These are phyloP conservation scores for Novakomyces olei DNA, from an alignment of 805 yeast genomes.

Conservation along the genomic window DNA sequence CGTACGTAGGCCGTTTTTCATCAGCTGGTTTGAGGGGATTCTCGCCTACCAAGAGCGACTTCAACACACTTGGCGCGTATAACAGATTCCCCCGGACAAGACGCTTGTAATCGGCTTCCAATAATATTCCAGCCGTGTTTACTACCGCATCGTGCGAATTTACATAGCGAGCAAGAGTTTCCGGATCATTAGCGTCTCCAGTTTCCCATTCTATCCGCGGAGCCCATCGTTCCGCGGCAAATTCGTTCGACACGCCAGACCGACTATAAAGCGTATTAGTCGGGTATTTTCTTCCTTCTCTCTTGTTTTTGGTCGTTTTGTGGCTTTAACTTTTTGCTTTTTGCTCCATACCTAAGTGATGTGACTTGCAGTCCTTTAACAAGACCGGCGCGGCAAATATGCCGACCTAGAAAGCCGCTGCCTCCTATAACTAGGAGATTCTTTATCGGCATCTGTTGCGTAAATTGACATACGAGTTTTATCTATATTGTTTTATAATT, in stretches of 20 bases:
- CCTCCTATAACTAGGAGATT: conserved; percentile 3
- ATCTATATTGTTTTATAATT: no score
- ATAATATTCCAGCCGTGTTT: conserved; percentile 1
- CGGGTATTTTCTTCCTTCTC: not conserved
- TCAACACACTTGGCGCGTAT: not conserved
- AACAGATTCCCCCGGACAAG: not conserved
- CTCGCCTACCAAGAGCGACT: no score
- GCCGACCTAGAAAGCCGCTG: conserved; percentile 2
- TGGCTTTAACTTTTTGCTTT: not conserved
- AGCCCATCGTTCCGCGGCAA: conserved; percentile 2
- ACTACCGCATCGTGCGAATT: not conserved
- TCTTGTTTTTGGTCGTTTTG: not conserved
- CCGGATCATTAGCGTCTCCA: conserved; percentile 1
- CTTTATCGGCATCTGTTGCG: no score
- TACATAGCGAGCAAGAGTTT: not conserved
- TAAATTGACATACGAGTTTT: no score
- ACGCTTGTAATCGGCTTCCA: conserved; percentile 4
- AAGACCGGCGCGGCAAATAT: conserved; percentile 1
- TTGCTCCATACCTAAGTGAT: not conserved
- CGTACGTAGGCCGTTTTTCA: not conserved
- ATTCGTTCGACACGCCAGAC: no score
- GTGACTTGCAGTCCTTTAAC: not conserved
- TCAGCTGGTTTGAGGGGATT: conserved; percentile 1
- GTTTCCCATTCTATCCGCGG: not conserved
- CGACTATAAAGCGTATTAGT: no score